Evolutionary conservation across 768 basidiomycete species (phyloP).

Genomic region (Podaxis rugospora): DNA sequence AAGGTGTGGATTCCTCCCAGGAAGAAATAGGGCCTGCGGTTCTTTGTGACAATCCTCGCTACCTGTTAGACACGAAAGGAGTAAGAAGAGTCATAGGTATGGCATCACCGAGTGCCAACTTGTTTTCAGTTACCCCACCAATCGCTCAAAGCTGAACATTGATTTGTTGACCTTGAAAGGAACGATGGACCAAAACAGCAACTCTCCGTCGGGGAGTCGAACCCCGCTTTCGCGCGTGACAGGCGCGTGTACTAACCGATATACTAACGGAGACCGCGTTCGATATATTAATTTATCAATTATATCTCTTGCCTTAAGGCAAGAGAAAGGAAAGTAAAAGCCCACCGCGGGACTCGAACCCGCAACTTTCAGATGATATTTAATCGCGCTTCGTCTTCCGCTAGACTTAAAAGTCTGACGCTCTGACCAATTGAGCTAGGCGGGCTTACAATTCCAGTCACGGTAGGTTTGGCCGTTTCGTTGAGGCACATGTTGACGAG

Average conservation of each 20-base stretch:
- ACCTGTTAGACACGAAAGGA: too few species aligned
- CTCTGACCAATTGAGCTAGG: constrained; percentile 10
- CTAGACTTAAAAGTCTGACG: constrained; percentile 6
- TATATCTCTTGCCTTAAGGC: too few species aligned
- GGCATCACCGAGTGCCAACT: too few species aligned
- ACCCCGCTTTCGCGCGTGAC: constrained; percentile 17
- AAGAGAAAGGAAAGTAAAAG: neutral
- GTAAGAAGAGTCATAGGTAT: too few species aligned
- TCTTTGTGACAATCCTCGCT: too few species aligned
- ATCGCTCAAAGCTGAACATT: neutral
- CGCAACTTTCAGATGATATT: constrained; percentile 4
- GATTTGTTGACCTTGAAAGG: neutral
- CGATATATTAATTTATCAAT: too few species aligned
- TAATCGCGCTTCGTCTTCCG: neutral
- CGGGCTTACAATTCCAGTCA: neutral
- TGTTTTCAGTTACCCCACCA: neutral
- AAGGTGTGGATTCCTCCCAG: too few species aligned
- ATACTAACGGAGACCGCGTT: constrained; percentile 11
- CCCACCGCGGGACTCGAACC: constrained; percentile 9
- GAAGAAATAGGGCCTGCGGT: too few species aligned
- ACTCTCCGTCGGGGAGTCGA: constrained; percentile 14
- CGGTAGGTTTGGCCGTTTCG: neutral
- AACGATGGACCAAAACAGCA: neutral
- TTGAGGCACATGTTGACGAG: neutral
- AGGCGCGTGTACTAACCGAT: constrained; percentile 17